Conservation (phyloP, 805 yeast genomes). For the Candida maris region DNA sequence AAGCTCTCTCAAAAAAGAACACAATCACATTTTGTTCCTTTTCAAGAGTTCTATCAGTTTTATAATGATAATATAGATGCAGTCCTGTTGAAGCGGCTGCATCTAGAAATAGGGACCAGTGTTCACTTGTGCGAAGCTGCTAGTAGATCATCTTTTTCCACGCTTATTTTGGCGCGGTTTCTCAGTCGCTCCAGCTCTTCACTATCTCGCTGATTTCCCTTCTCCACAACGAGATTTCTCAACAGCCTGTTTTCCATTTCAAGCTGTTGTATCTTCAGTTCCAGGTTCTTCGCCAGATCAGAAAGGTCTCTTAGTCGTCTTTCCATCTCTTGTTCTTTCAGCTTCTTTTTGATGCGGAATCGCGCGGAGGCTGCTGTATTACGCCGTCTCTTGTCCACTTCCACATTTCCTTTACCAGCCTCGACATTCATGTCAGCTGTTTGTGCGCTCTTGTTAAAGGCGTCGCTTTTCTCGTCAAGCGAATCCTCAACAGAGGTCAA, state of each 20-base stretch:
- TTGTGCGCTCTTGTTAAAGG: not conserved
- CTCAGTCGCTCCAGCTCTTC: conserved; percentile 52
- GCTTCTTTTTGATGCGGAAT: conserved; percentile 86
- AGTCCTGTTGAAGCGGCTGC: too few relatives aligned
- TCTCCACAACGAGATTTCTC: conserved; percentile 78
- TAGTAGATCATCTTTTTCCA: conserved; percentile 14
- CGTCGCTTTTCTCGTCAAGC: not conserved
- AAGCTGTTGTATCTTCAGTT: conserved; percentile 71
- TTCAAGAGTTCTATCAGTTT: too few relatives aligned
- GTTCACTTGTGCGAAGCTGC: not conserved
- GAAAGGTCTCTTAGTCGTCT: conserved; percentile 66
- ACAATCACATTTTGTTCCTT: too few relatives aligned
- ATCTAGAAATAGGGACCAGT: too few relatives aligned
- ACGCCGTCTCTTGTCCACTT: conserved; percentile 73
- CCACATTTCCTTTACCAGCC: conserved; percentile 21
- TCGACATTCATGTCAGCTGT: not conserved
- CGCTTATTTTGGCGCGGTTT: conserved; percentile 40
- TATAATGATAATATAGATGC: too few relatives aligned
- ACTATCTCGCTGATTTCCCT: conserved; percentile 54
- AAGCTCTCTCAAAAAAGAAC: too few relatives aligned
- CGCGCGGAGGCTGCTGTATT: conserved; percentile 95
- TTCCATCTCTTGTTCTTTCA: conserved; percentile 90
- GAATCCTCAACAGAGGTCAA: not conserved
- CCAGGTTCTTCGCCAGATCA: conserved; percentile 61
- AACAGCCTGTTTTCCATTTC: conserved; percentile 92